These are phyloP conservation scores for Cryptosporidium tyzzeri DNA, from an alignment of 169 alveolate species.

Conservation along the genomic window DNA sequence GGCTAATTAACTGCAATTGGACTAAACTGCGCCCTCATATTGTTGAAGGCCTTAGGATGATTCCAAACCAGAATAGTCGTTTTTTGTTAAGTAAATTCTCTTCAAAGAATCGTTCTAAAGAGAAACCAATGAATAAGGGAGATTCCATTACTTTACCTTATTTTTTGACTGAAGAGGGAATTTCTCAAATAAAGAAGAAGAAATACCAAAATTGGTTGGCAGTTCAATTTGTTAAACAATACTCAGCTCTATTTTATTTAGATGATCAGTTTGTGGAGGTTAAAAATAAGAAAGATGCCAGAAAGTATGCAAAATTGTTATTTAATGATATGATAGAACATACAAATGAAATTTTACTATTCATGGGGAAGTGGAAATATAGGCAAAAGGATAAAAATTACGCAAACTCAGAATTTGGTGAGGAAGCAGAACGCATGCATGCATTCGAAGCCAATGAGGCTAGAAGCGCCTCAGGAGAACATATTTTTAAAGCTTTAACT, in stretches of 20 bases:
- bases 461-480: slow-evolving; percentile 22
- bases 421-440: slow-evolving; percentile 22
- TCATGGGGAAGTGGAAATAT: slow-evolving; percentile 72
- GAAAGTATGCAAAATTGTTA: slow-evolving; percentile 51
- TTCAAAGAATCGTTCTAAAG: slow-evolving; percentile 9
- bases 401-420: neutral
- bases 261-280: slow-evolving; percentile 63
- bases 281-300: slow-evolving; percentile 65
- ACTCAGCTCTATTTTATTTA: slow-evolving; percentile 39
- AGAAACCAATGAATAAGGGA: slow-evolving; percentile 66
- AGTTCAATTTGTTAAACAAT: slow-evolving; percentile 70
- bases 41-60: slow-evolving; percentile 45
- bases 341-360: slow-evolving; percentile 46
- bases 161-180: slow-evolving; percentile 71
- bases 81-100: slow-evolving; percentile 44
- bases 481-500: neutral
- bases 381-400: neutral
- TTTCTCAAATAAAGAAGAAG: slow-evolving; percentile 64
- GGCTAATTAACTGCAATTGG: slow-evolving; percentile 73
- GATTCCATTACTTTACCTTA: slow-evolving; percentile 65
- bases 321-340: slow-evolving; percentile 64
- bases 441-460: slow-evolving; percentile 11
- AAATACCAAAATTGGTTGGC: slow-evolving; percentile 73
- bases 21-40: slow-evolving; percentile 71
- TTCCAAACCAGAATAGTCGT: slow-evolving; percentile 6